phyloP scores from a whole-genome alignment of 208 protist genomes.

The Porcisia deanei region DNA sequence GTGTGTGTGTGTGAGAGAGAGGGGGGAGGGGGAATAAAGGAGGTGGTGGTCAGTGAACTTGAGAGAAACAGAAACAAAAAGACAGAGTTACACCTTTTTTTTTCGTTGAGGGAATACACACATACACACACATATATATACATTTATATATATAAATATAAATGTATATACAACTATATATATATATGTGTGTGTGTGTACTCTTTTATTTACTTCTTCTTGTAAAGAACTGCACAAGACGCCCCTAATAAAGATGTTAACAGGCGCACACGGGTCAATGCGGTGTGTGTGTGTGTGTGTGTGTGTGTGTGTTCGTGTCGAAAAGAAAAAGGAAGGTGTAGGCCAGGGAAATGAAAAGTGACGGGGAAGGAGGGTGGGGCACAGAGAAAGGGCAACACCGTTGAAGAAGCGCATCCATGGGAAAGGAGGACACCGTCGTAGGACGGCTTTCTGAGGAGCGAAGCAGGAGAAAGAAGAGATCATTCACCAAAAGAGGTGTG shows the following conservation, averaged over 20 bases:
- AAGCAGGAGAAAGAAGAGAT: not conserved
- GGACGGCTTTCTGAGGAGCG: not conserved
- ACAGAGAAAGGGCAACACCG: not conserved
- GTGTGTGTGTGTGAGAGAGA: not conserved
- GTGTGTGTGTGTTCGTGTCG: not conserved
- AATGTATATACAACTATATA: no score
- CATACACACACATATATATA: no score
- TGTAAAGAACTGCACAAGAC: no score
- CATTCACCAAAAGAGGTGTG: not conserved
- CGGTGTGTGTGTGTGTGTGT: conserved; percentile 3
- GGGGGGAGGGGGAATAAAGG: not conserved
- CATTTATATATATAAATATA: no score
- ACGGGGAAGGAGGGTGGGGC: not conserved
- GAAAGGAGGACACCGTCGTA: not conserved
- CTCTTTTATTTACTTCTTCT: no score
- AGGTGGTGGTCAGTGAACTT: no score
- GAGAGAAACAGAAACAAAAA: no score
- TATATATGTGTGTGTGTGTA: not conserved
- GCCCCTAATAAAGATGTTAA: no score
- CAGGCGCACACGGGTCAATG: no score
- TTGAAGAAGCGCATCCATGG: not conserved
- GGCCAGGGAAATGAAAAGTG: not conserved
- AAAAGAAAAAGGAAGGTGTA: not conserved
- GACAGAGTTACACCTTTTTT: not conserved
- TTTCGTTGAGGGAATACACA: no score